Evolutionary conservation across 257 asterid species (phyloP).

Genomic region (Scutellaria galericulata): DNA sequence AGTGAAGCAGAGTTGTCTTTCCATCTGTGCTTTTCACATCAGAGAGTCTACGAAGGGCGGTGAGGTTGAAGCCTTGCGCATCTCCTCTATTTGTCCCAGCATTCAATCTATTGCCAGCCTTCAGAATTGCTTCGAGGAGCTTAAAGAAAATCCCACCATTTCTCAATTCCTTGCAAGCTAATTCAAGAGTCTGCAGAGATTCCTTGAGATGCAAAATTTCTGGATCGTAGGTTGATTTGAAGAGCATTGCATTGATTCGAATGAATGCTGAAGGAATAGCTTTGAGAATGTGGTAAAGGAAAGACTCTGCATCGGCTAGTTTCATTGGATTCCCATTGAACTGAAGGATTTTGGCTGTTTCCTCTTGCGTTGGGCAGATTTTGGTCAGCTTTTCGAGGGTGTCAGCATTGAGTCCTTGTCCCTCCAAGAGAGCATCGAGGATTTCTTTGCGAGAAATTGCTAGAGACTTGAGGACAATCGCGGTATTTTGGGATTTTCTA

Average conservation of each 20-base stretch:
- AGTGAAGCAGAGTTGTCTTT: conserved; percentile 76
- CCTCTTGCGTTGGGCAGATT: conserved; percentile 75
- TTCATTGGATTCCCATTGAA: conserved; percentile 62
- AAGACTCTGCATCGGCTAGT: conserved; percentile 86
- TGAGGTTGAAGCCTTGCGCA: conserved; percentile 79
- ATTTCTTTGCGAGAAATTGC: conserved; percentile 66
- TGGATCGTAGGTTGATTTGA: conserved; percentile 63
- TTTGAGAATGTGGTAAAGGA: conserved; percentile 70
- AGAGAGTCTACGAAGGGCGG: conserved; percentile 62
- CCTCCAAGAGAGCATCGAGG: conserved; percentile 64
- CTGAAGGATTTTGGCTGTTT: conserved; percentile 60
- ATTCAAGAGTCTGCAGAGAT: conserved; percentile 62
- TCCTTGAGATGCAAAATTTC: conserved; percentile 76
- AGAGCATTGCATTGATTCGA: conserved; percentile 74
- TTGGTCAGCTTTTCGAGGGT: conserved; percentile 76
- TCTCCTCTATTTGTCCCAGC: conserved; percentile 85
- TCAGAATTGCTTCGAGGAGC: conserved; percentile 85
- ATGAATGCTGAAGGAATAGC: conserved; percentile 73
- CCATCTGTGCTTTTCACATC: conserved; percentile 79
- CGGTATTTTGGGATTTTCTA: conserved; percentile 76
- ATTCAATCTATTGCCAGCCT: conserved; percentile 84
- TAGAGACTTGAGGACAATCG: conserved; percentile 74
- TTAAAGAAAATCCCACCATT: conserved; percentile 65
- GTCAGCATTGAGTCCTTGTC: conserved; percentile 65
- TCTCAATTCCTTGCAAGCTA: conserved; percentile 72